Conservation (phyloP, 306 rosid genomes). For the Cucurbita moschata region DNA sequence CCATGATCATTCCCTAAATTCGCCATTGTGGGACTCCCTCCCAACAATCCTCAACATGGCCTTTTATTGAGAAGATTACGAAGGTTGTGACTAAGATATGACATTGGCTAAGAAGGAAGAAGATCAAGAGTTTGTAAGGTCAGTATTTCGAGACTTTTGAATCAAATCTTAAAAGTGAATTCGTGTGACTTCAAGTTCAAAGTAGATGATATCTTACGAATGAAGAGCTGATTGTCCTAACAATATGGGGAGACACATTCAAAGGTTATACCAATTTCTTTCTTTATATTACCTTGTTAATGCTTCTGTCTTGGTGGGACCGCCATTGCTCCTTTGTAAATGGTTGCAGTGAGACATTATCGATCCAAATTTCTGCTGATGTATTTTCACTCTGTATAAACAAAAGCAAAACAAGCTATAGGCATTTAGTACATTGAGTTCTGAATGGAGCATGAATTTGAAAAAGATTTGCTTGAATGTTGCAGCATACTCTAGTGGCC, state of each 20-base stretch:
- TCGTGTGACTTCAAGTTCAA: not conserved
- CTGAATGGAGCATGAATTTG: not conserved
- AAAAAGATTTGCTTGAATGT: not conserved
- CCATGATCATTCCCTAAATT: too few species aligned
- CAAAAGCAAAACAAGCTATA: not conserved
- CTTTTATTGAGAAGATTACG: not conserved
- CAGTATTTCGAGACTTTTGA: not conserved
- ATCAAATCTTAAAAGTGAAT: not conserved
- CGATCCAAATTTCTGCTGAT: conserved; percentile 42
- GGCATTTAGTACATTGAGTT: not conserved
- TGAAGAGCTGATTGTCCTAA: not conserved
- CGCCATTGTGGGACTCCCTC: too few species aligned
- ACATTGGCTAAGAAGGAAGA: not conserved
- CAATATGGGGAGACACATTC: not conserved
- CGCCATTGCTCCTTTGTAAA: conserved; percentile 47
- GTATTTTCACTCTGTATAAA: conserved; percentile 22
- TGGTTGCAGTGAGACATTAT: conserved; percentile 55
- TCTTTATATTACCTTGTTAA: conserved; percentile 25
- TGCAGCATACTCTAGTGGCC: not conserved
- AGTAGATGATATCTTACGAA: not conserved
- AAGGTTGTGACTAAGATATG: not conserved
- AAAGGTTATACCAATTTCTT: not conserved
- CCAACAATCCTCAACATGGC: too few species aligned
- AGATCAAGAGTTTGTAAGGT: not conserved
- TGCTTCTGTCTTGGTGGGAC: conserved; percentile 40